Evolutionary conservation across 805 yeast species (phyloP).

Genomic region (Tetrapisispora pingtungensis): DNA sequence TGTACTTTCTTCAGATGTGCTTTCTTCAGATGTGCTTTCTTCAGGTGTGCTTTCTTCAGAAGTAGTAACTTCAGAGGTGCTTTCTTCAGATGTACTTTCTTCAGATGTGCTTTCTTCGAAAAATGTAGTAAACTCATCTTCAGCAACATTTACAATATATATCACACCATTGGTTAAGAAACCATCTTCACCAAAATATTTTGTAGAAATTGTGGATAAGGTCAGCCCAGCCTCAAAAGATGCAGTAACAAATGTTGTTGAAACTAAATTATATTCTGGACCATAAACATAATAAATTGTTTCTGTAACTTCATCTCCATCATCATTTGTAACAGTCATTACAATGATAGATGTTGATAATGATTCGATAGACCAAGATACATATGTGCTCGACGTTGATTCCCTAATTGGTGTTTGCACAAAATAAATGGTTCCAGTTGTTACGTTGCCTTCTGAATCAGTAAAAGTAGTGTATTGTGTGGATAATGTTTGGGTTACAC

Average conservation of each 20-base stretch:
- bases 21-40: too few relatives aligned
- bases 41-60: too few relatives aligned
- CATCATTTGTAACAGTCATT: slow-evolving; percentile 3
- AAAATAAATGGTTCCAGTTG: slow-evolving; percentile 5
- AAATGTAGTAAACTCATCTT: too few relatives aligned
- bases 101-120: too few relatives aligned
- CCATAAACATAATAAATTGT: slow-evolving; percentile 2
- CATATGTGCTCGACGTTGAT: not conserved
- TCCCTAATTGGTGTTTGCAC: slow-evolving; percentile 9
- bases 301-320: slow-evolving; percentile 6
- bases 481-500: not conserved
- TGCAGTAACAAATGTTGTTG: not conserved
- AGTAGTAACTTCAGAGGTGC: too few relatives aligned
- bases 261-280: not conserved
- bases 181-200: too few relatives aligned
- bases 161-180: too few relatives aligned
- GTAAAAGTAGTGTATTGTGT: slow-evolving; percentile 1
- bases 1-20: too few relatives aligned
- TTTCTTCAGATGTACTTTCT: too few relatives aligned
- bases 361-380: not conserved
- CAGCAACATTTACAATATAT: too few relatives aligned
- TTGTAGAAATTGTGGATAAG: too few relatives aligned
- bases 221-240: not conserved
- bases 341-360: slow-evolving; percentile 6
- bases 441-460: not conserved